phyloP scores from a whole-genome alignment of 1,284 basidiomycete genomes.

The Pulchroboletus neoregius region DNA sequence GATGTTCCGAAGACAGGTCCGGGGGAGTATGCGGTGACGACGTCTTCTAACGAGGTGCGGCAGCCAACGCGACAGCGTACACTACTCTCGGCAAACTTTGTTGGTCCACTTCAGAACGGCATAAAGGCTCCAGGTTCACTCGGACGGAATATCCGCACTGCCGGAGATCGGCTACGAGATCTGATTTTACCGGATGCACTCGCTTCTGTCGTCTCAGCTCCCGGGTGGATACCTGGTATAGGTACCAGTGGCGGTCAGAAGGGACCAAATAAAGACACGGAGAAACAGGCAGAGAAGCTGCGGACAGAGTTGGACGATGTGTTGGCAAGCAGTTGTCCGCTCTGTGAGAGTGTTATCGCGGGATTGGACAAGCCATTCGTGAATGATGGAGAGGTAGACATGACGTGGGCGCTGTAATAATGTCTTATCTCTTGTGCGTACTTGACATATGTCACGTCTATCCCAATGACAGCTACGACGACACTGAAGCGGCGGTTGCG shows the following conservation, averaged over 20 bases:
- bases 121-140: constrained; percentile 59
- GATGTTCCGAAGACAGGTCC: constrained; percentile 38
- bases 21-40: constrained; percentile 36
- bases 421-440: neutral
- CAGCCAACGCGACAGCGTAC: constrained; percentile 56
- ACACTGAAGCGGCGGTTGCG: too few species aligned
- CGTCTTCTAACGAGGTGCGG: constrained; percentile 36
- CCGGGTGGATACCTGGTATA: constrained; percentile 65
- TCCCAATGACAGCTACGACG: too few species aligned
- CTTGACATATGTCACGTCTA: constrained; percentile 5
- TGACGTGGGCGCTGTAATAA: constrained; percentile 72
- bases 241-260: constrained; percentile 42
- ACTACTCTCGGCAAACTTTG: constrained; percentile 70
- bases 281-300: constrained; percentile 63
- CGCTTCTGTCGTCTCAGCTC: constrained; percentile 64
- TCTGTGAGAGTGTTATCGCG: constrained; percentile 85
- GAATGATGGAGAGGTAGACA: constrained; percentile 73
- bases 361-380: constrained; percentile 87
- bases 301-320: constrained; percentile 83
- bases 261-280: constrained; percentile 50
- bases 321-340: constrained; percentile 81
- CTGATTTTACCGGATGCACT: constrained; percentile 90
- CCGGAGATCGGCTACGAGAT: constrained; percentile 85
- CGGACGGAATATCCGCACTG: constrained; percentile 80
- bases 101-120: constrained; percentile 53